Percentiles rank a stretch among this genome's conserved stretches.
Evolutionary conservation across 495 filamentous ascomycete genomes (phyloP).

Genomic region (Penicillium atrosanguineum): DNA sequence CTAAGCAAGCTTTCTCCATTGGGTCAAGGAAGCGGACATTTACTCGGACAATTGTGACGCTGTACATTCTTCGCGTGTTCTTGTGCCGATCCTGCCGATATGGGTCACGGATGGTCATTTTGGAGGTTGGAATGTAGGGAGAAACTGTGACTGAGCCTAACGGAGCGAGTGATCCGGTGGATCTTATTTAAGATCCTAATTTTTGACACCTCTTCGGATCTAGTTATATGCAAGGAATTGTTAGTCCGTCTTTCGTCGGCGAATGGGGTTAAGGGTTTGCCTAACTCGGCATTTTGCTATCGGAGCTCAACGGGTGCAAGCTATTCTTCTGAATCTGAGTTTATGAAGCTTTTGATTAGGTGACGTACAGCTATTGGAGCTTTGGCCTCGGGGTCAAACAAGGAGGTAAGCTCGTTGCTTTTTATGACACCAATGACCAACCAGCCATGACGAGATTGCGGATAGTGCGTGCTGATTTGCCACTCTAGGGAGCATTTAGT

Average conservation of each 20-base stretch:
- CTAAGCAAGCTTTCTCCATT: neutral
- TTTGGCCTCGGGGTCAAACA: neutral
- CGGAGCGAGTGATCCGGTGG: neutral
- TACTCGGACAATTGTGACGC: slow-evolving; percentile 13
- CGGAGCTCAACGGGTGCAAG: neutral
- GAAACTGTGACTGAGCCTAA: slow-evolving; percentile 9
- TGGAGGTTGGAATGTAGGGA: slow-evolving; percentile 21
- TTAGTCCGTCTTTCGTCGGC: neutral
- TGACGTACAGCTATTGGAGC: neutral
- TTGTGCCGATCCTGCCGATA: slow-evolving; percentile 10
- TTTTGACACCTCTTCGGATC: neutral
- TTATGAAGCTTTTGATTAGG: neutral
- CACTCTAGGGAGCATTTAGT: no score
- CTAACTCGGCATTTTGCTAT: neutral
- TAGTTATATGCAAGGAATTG: neutral
- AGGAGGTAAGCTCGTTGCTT: neutral
- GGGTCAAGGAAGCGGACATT: slow-evolving; percentile 9
- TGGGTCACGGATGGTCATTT: slow-evolving; percentile 12
- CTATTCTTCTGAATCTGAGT: neutral
- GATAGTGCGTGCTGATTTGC: no score
- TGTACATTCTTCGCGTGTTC: slow-evolving; percentile 16
- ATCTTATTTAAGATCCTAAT: neutral
- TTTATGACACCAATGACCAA: neutral
- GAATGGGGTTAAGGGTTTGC: neutral
- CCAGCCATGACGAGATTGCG: neutral